These are phyloP conservation scores for Monilinia vaccinii-corymbosi DNA, from an alignment of 2,329 filamentous ascomycete species.

Conservation along the genomic window DNA sequence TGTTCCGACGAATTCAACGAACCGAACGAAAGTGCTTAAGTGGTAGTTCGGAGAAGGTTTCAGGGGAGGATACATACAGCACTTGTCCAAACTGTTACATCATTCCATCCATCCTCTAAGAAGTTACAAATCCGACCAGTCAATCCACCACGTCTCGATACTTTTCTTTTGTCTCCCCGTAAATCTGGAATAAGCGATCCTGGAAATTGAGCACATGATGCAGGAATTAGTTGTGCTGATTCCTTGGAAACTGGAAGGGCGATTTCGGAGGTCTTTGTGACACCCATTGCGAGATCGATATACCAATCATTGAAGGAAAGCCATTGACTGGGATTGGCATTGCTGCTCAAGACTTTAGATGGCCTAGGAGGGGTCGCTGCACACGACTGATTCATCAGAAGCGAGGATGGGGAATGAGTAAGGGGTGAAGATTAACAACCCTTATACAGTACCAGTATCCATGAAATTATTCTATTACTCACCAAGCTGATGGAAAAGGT, in stretches of 20 bases:
- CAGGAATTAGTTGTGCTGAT: background rate
- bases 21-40: conserved; percentile 12
- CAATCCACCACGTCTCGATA: conserved; percentile 3
- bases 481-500: background rate
- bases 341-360: background rate
- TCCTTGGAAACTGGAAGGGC: background rate
- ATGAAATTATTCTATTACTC: background rate
- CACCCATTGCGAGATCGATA: background rate
- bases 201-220: conserved; percentile 15
- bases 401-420: background rate
- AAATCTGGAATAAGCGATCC: conserved; percentile 18
- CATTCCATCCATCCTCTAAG: conserved; percentile 15
- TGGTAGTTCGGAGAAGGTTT: background rate
- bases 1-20: conserved; percentile 29
- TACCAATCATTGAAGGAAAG: background rate
- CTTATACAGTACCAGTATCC: no score
- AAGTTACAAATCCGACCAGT: conserved; percentile 2
- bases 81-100: conserved; percentile 15
- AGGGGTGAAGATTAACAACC: background rate
- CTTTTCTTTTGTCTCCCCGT: conserved; percentile 11
- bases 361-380: background rate
- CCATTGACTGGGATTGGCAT: background rate
- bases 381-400: background rate
- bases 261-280: background rate
- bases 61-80: conserved; percentile 9